Base-by-base conservation (phyloP, 495 filamentous ascomycete species). In the Tetracladium setigerum region DNA sequence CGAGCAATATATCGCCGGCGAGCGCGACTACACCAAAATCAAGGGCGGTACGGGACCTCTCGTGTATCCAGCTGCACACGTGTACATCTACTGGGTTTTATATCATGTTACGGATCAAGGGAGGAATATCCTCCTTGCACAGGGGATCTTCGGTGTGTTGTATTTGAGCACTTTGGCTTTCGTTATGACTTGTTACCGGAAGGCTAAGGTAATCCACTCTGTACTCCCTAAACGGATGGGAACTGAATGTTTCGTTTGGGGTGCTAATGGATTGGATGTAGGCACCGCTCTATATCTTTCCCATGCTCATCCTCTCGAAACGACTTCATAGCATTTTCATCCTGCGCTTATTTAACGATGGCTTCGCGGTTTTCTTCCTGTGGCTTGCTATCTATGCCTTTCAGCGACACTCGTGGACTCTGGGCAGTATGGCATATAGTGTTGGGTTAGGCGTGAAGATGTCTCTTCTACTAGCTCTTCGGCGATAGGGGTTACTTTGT, bases 261-360 rank as follows among this genome's bases (percentile, higher is more conserved):
- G 24, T 22, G 22, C 16, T 36, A 19, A 49, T 22, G 27, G 9
- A 18, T 46, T 32, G 41, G 22, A 32, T 30, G 40, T 49, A 87
- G 84, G 88, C 81, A 24, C 92, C 92, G 5, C 86, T 87, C 3
- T 96, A 95, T 60, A 65, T 96, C 34, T 85, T 95, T 47, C 88
- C 87, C 2, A 73, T 97, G 17, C 79, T 98, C 27, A 72, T 92
- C 31, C 71, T 95, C 33, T 95, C 90, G 44, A 97, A 96, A 61
- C 77, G 92, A 6, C 70, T 97, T 22, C 92, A 98, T 62, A 95
- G 87, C 64, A 83, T 98, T 38, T 98, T 89, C 61, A 64, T 98
- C 48, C 74, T 98, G 46, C 82, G 92, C 14, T 79, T 89, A 55
- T 98, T 98, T 74, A 98, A 98, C 66, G 92, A 98, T 71, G 83